phyloP scores from a whole-genome alignment of 768 basidiomycete genomes.

The Pluteus cervinus region DNA sequence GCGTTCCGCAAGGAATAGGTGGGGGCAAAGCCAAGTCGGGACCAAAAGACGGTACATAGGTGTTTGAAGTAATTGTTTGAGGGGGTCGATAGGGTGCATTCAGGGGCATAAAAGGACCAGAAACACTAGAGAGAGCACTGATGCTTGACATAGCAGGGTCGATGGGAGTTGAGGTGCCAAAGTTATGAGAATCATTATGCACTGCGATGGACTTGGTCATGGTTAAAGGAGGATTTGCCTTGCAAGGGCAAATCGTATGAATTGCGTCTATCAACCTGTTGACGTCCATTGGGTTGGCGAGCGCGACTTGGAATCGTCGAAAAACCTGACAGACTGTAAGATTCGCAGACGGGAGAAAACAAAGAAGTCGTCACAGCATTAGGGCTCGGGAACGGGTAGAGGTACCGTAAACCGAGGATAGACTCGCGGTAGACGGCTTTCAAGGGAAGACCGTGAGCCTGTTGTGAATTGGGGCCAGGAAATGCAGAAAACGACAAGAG shows the following conservation, averaged over 20 bases:
- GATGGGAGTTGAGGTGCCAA: slow-evolving; percentile 8
- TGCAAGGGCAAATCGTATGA: slow-evolving; percentile 70
- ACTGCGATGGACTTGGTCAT: slow-evolving; percentile 4
- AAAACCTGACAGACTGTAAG: no score
- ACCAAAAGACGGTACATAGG: no score
- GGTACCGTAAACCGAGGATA: slow-evolving; percentile 70
- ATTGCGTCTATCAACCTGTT: slow-evolving; percentile 57
- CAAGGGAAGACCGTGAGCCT: slow-evolving; percentile 56
- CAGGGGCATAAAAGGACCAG: no score
- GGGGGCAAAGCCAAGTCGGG: no score
- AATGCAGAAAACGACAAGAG: slow-evolving; percentile 59
- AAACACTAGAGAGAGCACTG: no score
- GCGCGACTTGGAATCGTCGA: slow-evolving; percentile 74
- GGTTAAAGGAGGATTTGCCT: slow-evolving; percentile 36
- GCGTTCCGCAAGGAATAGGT: no score
- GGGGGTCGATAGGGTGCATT: no score
- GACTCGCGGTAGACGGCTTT: slow-evolving; percentile 76
- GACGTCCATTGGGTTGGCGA: slow-evolving; percentile 42
- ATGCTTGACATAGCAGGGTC: slow-evolving; percentile 7
- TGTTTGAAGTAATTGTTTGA: no score
- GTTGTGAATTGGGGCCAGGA: slow-evolving; percentile 22
- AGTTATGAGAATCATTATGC: slow-evolving; percentile 5
- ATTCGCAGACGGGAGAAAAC: slow-evolving; percentile 9
- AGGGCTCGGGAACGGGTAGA: slow-evolving; percentile 29
- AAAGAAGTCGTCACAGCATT: slow-evolving; percentile 1